phyloP scores from a whole-genome alignment of 2,329 filamentous ascomycete genomes.

The Fusarium subglutinans region DNA sequence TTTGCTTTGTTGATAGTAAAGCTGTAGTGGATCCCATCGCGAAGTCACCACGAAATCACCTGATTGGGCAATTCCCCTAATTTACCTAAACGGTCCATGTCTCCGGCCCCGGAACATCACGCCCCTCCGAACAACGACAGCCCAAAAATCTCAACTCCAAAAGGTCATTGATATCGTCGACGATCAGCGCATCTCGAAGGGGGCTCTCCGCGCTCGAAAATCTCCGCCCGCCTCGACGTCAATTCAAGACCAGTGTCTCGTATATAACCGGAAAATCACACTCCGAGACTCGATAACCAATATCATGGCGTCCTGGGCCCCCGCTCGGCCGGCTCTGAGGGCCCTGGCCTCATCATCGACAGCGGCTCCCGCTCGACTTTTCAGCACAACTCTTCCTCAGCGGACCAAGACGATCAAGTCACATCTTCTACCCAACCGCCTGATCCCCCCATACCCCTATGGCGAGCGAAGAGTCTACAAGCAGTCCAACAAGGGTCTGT shows the following conservation, averaged over 20 bases:
- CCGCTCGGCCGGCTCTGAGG: slow-evolving; percentile 33
- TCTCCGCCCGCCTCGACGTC: slow-evolving; percentile 9
- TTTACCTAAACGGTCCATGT: neutral
- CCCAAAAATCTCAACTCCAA: slow-evolving; percentile 41
- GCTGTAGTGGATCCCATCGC: slow-evolving; percentile 32
- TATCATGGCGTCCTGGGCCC: slow-evolving; percentile 38
- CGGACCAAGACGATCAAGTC: slow-evolving; percentile 54
- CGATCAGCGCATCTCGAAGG: slow-evolving; percentile 37
- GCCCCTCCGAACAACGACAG: slow-evolving; percentile 26
- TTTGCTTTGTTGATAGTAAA: slow-evolving; percentile 17
- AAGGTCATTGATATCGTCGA: slow-evolving; percentile 5
- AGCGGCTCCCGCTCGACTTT: slow-evolving; percentile 37
- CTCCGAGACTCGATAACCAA: neutral
- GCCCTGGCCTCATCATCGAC: slow-evolving; percentile 29
- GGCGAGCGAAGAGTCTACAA: slow-evolving; percentile 77
- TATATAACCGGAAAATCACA: slow-evolving; percentile 9
- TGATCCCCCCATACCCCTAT: slow-evolving; percentile 77
- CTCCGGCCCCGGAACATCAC: slow-evolving; percentile 42
- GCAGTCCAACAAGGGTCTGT: slow-evolving; percentile 80
- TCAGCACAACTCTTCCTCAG: slow-evolving; percentile 50
- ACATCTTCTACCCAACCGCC: slow-evolving; percentile 56
- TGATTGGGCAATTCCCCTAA: slow-evolving; percentile 39
- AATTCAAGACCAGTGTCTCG: slow-evolving; percentile 41
- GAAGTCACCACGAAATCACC: slow-evolving; percentile 49
- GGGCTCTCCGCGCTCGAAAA: slow-evolving; percentile 23